phyloP scores from a whole-genome alignment of 371 early-diverging fungal species.

The Apophysomyces sp. region DNA sequence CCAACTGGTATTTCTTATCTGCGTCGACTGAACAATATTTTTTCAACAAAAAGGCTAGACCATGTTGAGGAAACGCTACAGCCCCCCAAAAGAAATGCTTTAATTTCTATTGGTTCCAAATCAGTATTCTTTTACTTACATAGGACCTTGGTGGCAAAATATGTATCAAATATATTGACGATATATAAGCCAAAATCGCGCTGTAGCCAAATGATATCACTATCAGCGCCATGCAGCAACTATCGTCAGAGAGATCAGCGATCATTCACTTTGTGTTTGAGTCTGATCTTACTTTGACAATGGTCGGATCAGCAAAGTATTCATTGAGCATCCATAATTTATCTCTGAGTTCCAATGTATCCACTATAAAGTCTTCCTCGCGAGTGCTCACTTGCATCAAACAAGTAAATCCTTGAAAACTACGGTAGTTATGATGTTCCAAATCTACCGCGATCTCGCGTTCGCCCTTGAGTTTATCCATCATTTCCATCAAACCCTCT shows the following conservation, averaged over 20 bases:
- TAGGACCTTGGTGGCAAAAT: constrained; percentile 85
- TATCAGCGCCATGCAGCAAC: constrained; percentile 94
- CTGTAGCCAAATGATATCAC: constrained; percentile 97
- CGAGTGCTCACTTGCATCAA: constrained; percentile 93
- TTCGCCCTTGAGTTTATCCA: constrained; percentile 55
- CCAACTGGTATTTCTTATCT: constrained; percentile 93
- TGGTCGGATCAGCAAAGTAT: constrained; percentile 83
- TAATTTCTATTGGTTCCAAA: not conserved
- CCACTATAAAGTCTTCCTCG: constrained; percentile 88
- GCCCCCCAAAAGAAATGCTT: not conserved
- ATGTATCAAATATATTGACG: constrained; percentile 96
- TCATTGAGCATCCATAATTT: constrained; percentile 78
- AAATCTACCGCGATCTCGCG: constrained; percentile 92
- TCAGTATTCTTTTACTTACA: constrained; percentile 25
- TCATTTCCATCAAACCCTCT: constrained; percentile 62
- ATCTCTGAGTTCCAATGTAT: constrained; percentile 84
- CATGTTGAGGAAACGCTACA: constrained; percentile 64
- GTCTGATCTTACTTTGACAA: constrained; percentile 71
- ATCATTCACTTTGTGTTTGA: not conserved
- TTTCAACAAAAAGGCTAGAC: constrained; percentile 82
- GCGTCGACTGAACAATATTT: constrained; percentile 78
- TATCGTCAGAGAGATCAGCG: constrained; percentile 5
- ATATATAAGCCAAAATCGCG: constrained; percentile 95
- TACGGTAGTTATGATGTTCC: constrained; percentile 92
- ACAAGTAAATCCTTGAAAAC: constrained; percentile 94